phyloP scores from a whole-genome alignment of 495 filamentous ascomycete genomes.

The Aspergillus nidulans region DNA sequence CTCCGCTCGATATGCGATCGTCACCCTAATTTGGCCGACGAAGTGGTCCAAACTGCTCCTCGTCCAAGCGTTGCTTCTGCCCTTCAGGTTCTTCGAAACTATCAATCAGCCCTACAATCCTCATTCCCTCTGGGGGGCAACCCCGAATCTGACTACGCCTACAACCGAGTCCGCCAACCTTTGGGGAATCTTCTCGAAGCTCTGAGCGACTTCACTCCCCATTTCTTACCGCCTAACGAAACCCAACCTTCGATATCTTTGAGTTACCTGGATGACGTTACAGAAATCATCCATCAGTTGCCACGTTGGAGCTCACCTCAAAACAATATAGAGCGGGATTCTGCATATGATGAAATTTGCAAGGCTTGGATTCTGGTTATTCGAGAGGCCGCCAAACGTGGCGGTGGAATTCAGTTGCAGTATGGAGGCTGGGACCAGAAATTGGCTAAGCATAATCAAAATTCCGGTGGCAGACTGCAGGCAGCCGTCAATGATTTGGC shows the following conservation, averaged over 20 bases:
- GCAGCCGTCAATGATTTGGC: slow-evolving; percentile 73
- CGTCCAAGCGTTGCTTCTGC: slow-evolving; percentile 77
- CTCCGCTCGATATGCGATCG: slow-evolving; percentile 84
- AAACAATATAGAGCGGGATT: slow-evolving; percentile 86
- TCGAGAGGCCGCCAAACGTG: slow-evolving; percentile 82
- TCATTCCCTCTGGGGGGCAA: slow-evolving; percentile 85
- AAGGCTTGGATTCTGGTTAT: slow-evolving; percentile 92
- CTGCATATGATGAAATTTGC: slow-evolving; percentile 92
- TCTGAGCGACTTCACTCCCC: slow-evolving; percentile 86
- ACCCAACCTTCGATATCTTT: slow-evolving; percentile 72
- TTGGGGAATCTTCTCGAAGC: slow-evolving; percentile 81
- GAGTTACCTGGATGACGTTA: slow-evolving; percentile 82
- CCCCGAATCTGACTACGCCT: slow-evolving; percentile 83
- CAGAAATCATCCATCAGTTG: slow-evolving; percentile 80
- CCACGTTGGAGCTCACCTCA: slow-evolving; percentile 82
- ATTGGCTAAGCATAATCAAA: slow-evolving; percentile 81
- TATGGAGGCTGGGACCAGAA: slow-evolving; percentile 92
- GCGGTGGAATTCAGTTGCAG: slow-evolving; percentile 85
- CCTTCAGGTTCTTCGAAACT: slow-evolving; percentile 72
- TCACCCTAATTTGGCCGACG: slow-evolving; percentile 69
- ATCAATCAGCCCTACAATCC: slow-evolving; percentile 69
- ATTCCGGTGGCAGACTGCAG: slow-evolving; percentile 76
- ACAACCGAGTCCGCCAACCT: slow-evolving; percentile 83
- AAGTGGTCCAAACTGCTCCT: slow-evolving; percentile 81
- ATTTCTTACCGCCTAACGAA: slow-evolving; percentile 91